These are phyloP conservation scores for Lachnum nothofagi DNA, from an alignment of 2,329 filamentous ascomycete species.

Conservation along the genomic window DNA sequence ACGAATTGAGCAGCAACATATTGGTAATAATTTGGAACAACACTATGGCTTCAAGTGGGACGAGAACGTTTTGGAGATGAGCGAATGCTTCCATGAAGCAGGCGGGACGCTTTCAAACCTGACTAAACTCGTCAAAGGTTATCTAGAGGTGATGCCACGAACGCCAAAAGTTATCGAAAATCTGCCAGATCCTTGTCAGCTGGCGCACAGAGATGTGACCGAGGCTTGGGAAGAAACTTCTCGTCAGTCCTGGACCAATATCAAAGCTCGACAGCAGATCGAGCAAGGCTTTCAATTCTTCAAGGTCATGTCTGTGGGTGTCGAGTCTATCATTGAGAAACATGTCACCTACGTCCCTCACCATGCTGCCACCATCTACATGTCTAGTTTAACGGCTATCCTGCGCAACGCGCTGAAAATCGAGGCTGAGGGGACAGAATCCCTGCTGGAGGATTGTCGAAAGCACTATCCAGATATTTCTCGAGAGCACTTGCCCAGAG, in stretches of 20 bases:
- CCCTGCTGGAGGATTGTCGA: conserved; percentile 25
- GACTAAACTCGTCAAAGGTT: conserved; percentile 38
- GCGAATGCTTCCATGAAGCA: conserved; percentile 27
- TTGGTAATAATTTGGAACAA: conserved; percentile 32
- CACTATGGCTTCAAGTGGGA: conserved; percentile 40
- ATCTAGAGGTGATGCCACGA: conserved; percentile 39
- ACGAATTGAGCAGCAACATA: conserved; percentile 33
- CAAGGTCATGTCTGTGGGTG: conserved; percentile 37
- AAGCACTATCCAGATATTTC: conserved; percentile 30
- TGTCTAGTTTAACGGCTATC: conserved; percentile 42
- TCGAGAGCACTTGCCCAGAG: conserved; percentile 39
- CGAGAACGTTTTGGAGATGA: conserved; percentile 25
- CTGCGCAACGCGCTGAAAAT: conserved; percentile 37
- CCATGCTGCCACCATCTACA: conserved; percentile 40
- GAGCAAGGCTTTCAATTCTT: conserved; percentile 42
- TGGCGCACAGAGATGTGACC: conserved; percentile 20
- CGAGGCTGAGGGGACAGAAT: conserved; percentile 17
- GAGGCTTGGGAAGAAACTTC: conserved; percentile 18
- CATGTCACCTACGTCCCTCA: conserved; percentile 47
- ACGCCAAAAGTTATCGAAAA: conserved; percentile 42
- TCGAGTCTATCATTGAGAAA: conserved; percentile 50
- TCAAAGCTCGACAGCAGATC: conserved; percentile 35
- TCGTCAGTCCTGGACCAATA: conserved; percentile 16
- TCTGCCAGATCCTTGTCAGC: conserved; percentile 26
- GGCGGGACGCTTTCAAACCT: conserved; percentile 43